Percentiles rank a stretch among this genome's conserved stretches.
These are phyloP conservation scores for Colletotrichum shisoi DNA, from an alignment of 2,329 filamentous ascomycete species.

Conservation along the genomic window DNA sequence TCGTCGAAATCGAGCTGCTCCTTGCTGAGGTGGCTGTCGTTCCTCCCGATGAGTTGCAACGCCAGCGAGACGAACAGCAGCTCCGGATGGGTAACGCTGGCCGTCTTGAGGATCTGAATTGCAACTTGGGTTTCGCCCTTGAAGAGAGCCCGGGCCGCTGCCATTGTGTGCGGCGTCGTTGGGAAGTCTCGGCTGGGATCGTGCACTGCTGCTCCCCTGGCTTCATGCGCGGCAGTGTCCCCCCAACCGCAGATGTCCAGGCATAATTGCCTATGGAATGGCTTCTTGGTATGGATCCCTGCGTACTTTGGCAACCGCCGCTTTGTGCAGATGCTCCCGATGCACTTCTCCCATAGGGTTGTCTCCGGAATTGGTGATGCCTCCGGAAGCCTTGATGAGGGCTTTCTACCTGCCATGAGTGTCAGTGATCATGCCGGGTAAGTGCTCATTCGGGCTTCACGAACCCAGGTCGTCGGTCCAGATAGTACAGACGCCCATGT, in stretches of 20 bases:
- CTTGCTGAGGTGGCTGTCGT: slow-evolving; percentile 54
- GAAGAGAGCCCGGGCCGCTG: slow-evolving; percentile 78
- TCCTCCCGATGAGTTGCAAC: slow-evolving; percentile 68
- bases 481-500: slow-evolving; percentile 75
- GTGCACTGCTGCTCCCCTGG: slow-evolving; percentile 45
- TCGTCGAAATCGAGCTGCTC: slow-evolving; percentile 67
- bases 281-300: slow-evolving; percentile 68
- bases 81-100: slow-evolving; percentile 68
- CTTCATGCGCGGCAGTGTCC: slow-evolving; percentile 54
- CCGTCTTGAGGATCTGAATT: slow-evolving; percentile 72
- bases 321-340: slow-evolving; percentile 70
- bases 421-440: slow-evolving; percentile 33
- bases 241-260: slow-evolving; percentile 79
- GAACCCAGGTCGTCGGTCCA: slow-evolving; percentile 75
- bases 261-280: slow-evolving; percentile 76
- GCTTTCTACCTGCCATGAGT: slow-evolving; percentile 55
- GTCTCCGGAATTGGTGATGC: slow-evolving; percentile 57
- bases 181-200: slow-evolving; percentile 58
- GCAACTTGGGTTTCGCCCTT: slow-evolving; percentile 73
- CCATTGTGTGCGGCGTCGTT: slow-evolving; percentile 72
- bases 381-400: slow-evolving; percentile 58
- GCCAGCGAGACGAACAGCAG: slow-evolving; percentile 74
- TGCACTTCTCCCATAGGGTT: slow-evolving; percentile 66
- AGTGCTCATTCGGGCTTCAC: slow-evolving; percentile 35
- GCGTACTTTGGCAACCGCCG: slow-evolving; percentile 69